phyloP scores from a whole-genome alignment of 768 basidiomycete genomes.

The Solioccasus polychromus region DNA sequence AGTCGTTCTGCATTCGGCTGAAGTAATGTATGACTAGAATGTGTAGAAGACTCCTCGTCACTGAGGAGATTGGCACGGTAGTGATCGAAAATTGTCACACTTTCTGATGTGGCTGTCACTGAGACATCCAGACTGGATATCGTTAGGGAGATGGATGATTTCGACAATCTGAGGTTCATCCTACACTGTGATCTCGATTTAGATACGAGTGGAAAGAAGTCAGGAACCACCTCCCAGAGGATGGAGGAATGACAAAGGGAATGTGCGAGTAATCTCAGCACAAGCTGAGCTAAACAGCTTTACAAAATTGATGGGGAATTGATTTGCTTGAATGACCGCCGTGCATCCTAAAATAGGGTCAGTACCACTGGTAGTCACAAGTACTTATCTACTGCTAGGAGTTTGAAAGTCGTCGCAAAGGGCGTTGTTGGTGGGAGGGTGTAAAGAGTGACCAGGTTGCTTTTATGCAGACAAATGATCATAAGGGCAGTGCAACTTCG shows the following conservation, averaged over 20 bases:
- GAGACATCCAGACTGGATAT: constrained; percentile 8
- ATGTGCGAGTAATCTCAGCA: constrained; percentile 18
- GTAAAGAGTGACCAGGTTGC: too few relatives aligned
- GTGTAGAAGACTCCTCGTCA: too few relatives aligned
- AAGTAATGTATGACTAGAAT: constrained; percentile 1
- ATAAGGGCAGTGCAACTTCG: background rate
- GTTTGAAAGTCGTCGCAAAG: background rate
- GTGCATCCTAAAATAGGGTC: background rate
- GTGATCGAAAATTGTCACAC: constrained; percentile 15
- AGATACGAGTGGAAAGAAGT: background rate
- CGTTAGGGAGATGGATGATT: constrained; percentile 14
- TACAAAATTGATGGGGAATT: constrained; percentile 17
- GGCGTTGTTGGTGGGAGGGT: too few relatives aligned
- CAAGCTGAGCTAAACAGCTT: constrained; percentile 13
- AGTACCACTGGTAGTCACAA: too few relatives aligned
- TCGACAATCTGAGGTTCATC: constrained; percentile 9
- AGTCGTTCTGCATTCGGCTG: constrained; percentile 10
- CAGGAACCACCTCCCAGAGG: constrained; percentile 1
- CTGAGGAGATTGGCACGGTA: background rate
- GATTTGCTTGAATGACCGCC: constrained; percentile 7
- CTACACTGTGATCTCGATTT: background rate
- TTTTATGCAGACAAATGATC: too few relatives aligned
- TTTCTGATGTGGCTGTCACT: constrained; percentile 9
- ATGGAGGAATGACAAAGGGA: constrained; percentile 15
- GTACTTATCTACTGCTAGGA: background rate